A percentile compares a stretch with the other conserved stretches of the same genome.
These are phyloP conservation scores for Carpinus viminea DNA, from an alignment of 306 rosid genomes.

Conservation along the genomic window DNA sequence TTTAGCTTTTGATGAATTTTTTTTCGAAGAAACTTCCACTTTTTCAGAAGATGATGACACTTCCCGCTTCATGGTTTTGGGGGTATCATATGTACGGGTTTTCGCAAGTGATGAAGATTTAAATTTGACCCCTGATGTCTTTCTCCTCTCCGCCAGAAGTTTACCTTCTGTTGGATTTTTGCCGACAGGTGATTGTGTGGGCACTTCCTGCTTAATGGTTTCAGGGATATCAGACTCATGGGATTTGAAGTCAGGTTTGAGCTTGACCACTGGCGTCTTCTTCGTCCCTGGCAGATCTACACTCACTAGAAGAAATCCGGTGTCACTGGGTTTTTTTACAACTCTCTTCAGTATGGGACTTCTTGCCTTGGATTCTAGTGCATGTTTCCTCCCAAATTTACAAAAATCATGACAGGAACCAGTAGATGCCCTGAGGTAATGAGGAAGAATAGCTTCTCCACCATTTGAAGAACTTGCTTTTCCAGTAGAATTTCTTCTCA, in stretches of 20 bases:
- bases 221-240: constrained; percentile 13
- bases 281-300: constrained; percentile 32
- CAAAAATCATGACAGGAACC: constrained; percentile 95
- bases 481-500: constrained; percentile 56
- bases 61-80: constrained; percentile 39
- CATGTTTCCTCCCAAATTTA: constrained; percentile 64
- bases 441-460: constrained; percentile 45
- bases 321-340: constrained; percentile 30
- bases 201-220: constrained; percentile 10
- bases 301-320: constrained; percentile 31
- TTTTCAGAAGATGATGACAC: constrained; percentile 34
- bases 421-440: constrained; percentile 74
- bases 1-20: constrained; percentile 8
- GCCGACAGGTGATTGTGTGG: constrained; percentile 36
- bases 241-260: constrained; percentile 34
- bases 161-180: constrained; percentile 28
- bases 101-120: constrained; percentile 34
- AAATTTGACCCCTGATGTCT: constrained; percentile 38
- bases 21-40: constrained; percentile 15
- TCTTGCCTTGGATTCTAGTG: constrained; percentile 40
- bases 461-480: constrained; percentile 38
- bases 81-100: constrained; percentile 28
- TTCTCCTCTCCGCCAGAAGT: constrained; percentile 35
- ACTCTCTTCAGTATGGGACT: constrained; percentile 38
- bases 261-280: constrained; percentile 22